Conservation (phyloP, 2,329 filamentous ascomycete genomes). For the Pleurostoma richardsiae region DNA sequence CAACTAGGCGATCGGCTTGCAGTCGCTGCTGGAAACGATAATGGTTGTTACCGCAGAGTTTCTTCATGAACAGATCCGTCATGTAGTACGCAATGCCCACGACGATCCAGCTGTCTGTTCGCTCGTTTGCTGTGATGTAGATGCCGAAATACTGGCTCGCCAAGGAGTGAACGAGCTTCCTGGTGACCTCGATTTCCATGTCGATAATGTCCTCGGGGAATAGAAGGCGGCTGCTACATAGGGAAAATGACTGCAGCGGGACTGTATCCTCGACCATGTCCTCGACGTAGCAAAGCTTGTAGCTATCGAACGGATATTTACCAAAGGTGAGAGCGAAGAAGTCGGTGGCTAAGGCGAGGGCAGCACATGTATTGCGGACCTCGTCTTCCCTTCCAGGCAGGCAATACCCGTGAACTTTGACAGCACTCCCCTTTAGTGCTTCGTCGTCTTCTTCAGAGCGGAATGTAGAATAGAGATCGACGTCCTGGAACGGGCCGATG, state of each 20-base stretch:
- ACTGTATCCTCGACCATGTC: conserved; percentile 73
- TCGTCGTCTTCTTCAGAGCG: conserved; percentile 89
- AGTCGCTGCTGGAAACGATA: conserved; percentile 87
- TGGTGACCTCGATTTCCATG: conserved; percentile 73
- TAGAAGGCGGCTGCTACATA: conserved; percentile 82
- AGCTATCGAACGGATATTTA: conserved; percentile 85
- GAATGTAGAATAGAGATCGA: conserved; percentile 80
- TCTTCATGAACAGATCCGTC: conserved; percentile 87
- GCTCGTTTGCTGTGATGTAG: conserved; percentile 79
- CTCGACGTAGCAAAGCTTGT: conserved; percentile 92
- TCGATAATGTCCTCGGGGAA: conserved; percentile 85
- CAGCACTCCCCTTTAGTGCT: conserved; percentile 79
- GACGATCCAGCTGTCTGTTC: conserved; percentile 81
- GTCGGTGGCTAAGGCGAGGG: conserved; percentile 83
- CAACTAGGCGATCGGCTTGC: conserved; percentile 74
- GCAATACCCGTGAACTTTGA: conserved; percentile 89
- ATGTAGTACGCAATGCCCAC: conserved; percentile 92
- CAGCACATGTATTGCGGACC: conserved; percentile 79
- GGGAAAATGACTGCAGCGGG: conserved; percentile 75
- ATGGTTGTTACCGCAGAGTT: conserved; percentile 89
- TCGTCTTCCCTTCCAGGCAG: conserved; percentile 77
- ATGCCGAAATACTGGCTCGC: conserved; percentile 94
- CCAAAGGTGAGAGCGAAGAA: conserved; percentile 85
- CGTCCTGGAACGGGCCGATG: conserved; percentile 89
- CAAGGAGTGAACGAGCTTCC: conserved; percentile 75